phyloP scores from a whole-genome alignment of 2,329 filamentous ascomycete species.

The Ascochyta rabiei region DNA sequence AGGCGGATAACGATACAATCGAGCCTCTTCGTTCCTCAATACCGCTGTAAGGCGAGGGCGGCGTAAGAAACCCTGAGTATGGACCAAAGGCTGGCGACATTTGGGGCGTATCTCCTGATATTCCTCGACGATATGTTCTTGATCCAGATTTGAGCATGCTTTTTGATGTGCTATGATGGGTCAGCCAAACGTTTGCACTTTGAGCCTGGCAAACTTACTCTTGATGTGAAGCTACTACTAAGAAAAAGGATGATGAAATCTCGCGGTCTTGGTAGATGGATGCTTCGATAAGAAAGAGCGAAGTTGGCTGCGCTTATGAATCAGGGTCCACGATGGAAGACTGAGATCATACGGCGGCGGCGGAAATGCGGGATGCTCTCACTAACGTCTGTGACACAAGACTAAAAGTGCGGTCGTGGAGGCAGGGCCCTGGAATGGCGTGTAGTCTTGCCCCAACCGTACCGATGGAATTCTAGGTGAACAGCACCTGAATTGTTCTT shows the following conservation, averaged over 20 bases:
- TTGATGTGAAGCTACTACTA: not conserved
- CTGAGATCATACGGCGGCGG: conserved; percentile 27
- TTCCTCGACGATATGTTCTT: conserved; percentile 13
- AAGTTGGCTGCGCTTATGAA: conserved; percentile 38
- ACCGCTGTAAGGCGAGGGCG: conserved; percentile 30
- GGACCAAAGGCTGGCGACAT: conserved; percentile 24
- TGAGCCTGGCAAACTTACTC: not conserved
- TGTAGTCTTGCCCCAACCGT: conserved; percentile 29
- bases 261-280: conserved; percentile 10
- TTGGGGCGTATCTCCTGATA: conserved; percentile 31
- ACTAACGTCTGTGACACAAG: conserved; percentile 42
- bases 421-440: conserved; percentile 46
- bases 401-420: conserved; percentile 38
- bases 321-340: conserved; percentile 29
- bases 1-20: conserved; percentile 32
- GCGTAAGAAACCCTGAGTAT: conserved; percentile 33
- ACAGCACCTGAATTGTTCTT: conserved; percentile 23
- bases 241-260: conserved; percentile 2
- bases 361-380: conserved; percentile 27
- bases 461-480: conserved; percentile 29
- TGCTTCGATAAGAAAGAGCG: conserved; percentile 27
- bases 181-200: not conserved
- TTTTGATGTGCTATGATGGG: not conserved
- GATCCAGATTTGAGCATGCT: conserved; percentile 20
- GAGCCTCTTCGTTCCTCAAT: conserved; percentile 41